Base-by-base conservation (phyloP, 2,329 filamentous ascomycete genomes). In the Penicillium sp. region DNA sequence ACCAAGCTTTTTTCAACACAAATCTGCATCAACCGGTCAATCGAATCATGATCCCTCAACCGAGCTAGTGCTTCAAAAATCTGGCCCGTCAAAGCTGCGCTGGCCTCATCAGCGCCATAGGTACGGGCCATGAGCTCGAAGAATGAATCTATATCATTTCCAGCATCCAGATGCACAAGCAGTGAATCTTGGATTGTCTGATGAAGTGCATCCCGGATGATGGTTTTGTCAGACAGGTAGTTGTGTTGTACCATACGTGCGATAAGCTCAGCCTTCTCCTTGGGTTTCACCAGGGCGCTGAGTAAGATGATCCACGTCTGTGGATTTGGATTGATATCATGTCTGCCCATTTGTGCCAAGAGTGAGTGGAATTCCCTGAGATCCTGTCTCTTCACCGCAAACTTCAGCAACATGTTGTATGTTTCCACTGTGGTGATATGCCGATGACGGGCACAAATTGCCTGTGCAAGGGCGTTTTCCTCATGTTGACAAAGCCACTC, bases 401-500 rank as follows among this genome's bases (percentile, higher is more conserved):
- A 65, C 40, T 64, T 61, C 38, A 81, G 58, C 46, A 81, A 62
- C 42, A 78, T 74, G 46, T 80, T 80, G 58, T 74, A 79, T 5
- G 74, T 76, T 38, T 76, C 72, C 5, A 69, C 64, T 3, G 71
- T 71, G 31, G 72, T 66, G 22, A 74, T 59, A 43, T 71, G 63
- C 47, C 75, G 69, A 53, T 72, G 68, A 14, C 50, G 62, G 14
- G 65, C 57, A 45, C 77, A 73, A 6, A 79, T 56, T 2, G 52
- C 34, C 34, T 69, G 68, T 13, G 72, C 70, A 47, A 64, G 56
- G 4, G 53, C 44, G 22, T 75, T 62, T 29, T 66, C 64, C 32
- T 72, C 67, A 42, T 68, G 55, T 4, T 68, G 59, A 52, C 71
- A 67, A 39, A 78, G 67, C 54, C 66, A 79, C 18, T 56, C 57